A percentile compares a stretch with the other conserved stretches of the same genome.
Conservation (phyloP, 2,329 filamentous ascomycete species). For the Chaetomiaceae sp. region DNA sequence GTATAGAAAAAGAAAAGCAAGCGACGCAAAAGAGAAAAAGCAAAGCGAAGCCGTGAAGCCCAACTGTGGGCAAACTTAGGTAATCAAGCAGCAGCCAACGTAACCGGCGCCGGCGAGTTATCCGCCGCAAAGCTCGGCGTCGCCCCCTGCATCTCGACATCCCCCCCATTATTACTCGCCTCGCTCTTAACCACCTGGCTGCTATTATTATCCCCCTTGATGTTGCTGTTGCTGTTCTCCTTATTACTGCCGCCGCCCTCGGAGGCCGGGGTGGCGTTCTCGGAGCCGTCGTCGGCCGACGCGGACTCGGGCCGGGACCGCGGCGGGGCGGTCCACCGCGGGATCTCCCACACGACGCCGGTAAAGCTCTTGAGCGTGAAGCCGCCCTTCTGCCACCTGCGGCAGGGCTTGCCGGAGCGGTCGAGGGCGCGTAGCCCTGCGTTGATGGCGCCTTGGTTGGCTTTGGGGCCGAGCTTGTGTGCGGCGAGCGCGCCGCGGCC, state of each 20-base stretch:
- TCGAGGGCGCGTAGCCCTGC: slow-evolving; percentile 91
- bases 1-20: neutral
- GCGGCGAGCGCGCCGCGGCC: slow-evolving; percentile 47
- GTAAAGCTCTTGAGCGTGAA: slow-evolving; percentile 91
- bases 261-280: slow-evolving; percentile 41
- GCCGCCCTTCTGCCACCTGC: slow-evolving; percentile 80
- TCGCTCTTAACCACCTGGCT: slow-evolving; percentile 48
- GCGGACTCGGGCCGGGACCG: slow-evolving; percentile 48
- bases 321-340: slow-evolving; percentile 75
- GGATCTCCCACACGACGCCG: slow-evolving; percentile 74
- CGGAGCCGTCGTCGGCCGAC: slow-evolving; percentile 45
- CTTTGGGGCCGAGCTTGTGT: slow-evolving; percentile 91
- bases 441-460: slow-evolving; percentile 96
- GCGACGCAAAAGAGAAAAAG: neutral
- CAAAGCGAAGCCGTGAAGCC: neutral
- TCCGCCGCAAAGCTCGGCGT: slow-evolving; percentile 47
- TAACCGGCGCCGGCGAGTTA: slow-evolving; percentile 43
- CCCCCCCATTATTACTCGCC: slow-evolving; percentile 41
- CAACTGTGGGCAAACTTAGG: too few relatives aligned
- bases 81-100: slow-evolving; percentile 17
- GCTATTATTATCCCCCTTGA: too few relatives aligned
- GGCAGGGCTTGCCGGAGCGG: slow-evolving; percentile 84
- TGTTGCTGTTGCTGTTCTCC: slow-evolving; percentile 55
- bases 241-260: slow-evolving; percentile 51
- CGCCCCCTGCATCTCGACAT: slow-evolving; percentile 53